A percentile compares a stretch with the other conserved stretches of the same genome.
Evolutionary conservation across 192 early-diverging fungal genomes (phyloP).

Genomic region (Coemansia sp.): DNA sequence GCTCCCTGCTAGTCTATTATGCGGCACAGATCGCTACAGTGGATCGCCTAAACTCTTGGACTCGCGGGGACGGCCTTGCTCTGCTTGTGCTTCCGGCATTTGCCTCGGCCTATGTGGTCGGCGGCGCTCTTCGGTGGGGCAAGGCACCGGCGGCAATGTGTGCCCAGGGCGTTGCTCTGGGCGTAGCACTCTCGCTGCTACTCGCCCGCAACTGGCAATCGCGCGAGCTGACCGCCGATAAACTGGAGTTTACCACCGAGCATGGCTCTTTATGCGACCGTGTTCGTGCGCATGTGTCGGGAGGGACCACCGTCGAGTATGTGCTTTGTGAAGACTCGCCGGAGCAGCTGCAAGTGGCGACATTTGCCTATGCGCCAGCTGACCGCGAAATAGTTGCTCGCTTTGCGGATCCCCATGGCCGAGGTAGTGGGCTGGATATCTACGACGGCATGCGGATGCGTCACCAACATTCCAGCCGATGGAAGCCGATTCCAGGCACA

Average conservation of each 20-base stretch:
- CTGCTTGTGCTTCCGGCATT: slow-evolving; percentile 6
- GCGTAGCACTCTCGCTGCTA: slow-evolving; percentile 7
- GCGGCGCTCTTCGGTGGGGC: slow-evolving; percentile 11
- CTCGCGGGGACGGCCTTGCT: slow-evolving; percentile 8
- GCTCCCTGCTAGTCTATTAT: slow-evolving; percentile 17
- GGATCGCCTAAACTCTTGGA: slow-evolving; percentile 18
- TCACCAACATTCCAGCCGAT: slow-evolving; percentile 9
- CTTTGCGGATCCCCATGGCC: background rate
- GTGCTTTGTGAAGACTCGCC: slow-evolving; percentile 20
- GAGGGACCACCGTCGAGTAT: slow-evolving; percentile 4
- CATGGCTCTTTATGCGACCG: slow-evolving; percentile 20
- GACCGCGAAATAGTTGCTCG: slow-evolving; percentile 39
- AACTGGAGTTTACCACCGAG: background rate
- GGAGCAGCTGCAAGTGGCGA: slow-evolving; percentile 8
- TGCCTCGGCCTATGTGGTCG: slow-evolving; percentile 1
- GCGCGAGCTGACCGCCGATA: slow-evolving; percentile 3
- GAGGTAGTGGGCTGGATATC: slow-evolving; percentile 10
- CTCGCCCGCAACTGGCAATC: slow-evolving; percentile 23
- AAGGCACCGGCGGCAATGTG: background rate
- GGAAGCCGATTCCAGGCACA: slow-evolving; percentile 37
- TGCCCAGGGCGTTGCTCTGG: slow-evolving; percentile 5
- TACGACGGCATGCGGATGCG: slow-evolving; percentile 27
- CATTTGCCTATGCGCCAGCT: background rate
- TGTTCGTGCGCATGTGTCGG: slow-evolving; percentile 6
- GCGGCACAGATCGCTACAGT: slow-evolving; percentile 15